Conservation (phyloP, 2,329 filamentous ascomycete genomes). For the Phialophora chinensis region DNA sequence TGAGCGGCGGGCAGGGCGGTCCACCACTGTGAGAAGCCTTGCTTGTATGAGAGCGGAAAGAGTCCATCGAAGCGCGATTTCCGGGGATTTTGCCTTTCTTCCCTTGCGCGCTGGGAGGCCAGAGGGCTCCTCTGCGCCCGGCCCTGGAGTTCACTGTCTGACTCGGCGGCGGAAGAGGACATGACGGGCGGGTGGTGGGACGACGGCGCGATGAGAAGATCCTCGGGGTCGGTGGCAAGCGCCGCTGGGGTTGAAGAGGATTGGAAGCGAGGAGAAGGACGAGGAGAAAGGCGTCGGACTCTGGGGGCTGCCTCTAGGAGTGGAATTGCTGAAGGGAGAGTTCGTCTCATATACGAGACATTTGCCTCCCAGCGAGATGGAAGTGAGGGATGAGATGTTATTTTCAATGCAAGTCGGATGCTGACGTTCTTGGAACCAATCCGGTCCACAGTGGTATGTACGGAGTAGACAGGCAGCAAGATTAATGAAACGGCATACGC, state of each 20-base stretch:
- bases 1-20: slow-evolving; percentile 77
- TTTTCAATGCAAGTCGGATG: slow-evolving; percentile 1
- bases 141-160: slow-evolving; percentile 43
- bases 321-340: slow-evolving; percentile 21
- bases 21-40: slow-evolving; percentile 96
- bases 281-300: slow-evolving; percentile 6
- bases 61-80: slow-evolving; percentile 49
- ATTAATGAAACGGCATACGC: slow-evolving; percentile 7
- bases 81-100: slow-evolving; percentile 40
- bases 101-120: slow-evolving; percentile 54
- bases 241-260: slow-evolving; percentile 22
- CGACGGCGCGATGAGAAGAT: slow-evolving; percentile 33
- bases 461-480: slow-evolving; percentile 10
- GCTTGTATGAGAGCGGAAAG: slow-evolving; percentile 90
- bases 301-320: slow-evolving; percentile 33
- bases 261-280: slow-evolving; percentile 24
- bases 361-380: slow-evolving; percentile 15
- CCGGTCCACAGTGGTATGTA: not conserved
- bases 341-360: slow-evolving; percentile 30
- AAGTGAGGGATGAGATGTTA: not conserved
- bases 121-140: slow-evolving; percentile 54
- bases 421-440: not conserved
- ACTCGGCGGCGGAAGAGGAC: slow-evolving; percentile 39
- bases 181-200: slow-evolving; percentile 35
- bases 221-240: slow-evolving; percentile 12